Conservation (phyloP, 2,329 filamentous ascomycete species). For the Lasiodiplodia hormozganensis region DNA sequence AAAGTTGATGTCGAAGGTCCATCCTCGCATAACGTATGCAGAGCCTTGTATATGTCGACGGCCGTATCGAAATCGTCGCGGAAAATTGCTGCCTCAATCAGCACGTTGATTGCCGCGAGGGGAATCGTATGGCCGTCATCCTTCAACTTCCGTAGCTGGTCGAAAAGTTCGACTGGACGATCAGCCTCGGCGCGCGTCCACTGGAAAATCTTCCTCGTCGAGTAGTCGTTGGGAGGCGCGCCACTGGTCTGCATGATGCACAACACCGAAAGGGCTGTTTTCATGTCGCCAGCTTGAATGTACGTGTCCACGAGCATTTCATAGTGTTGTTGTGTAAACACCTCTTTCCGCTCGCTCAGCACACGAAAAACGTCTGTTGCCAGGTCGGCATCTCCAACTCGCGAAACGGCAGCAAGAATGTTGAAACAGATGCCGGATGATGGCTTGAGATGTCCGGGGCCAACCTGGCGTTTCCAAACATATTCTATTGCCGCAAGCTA, state of each 20-base stretch:
- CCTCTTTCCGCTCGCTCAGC: conserved; percentile 64
- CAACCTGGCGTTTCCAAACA: conserved; percentile 74
- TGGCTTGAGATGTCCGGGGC: conserved; percentile 65
- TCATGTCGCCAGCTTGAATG: conserved; percentile 64
- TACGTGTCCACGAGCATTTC: conserved; percentile 80
- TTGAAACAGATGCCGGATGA: conserved; percentile 70
- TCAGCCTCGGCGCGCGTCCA: conserved; percentile 56
- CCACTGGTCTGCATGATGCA: conserved; percentile 75
- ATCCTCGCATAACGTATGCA: conserved; percentile 58
- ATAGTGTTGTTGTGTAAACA: conserved; percentile 74
- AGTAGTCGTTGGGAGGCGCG: conserved; percentile 62
- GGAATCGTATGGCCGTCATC: conserved; percentile 58
- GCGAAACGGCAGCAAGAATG: conserved; percentile 74
- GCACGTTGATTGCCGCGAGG: conserved; percentile 57
- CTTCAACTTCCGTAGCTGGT: conserved; percentile 63
- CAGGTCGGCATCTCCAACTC: conserved; percentile 70
- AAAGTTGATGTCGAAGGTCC: conserved; percentile 63
- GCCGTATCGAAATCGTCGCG: conserved; percentile 57
- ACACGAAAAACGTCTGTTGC: conserved; percentile 74
- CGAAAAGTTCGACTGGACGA: conserved; percentile 61
- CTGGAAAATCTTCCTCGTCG: conserved; percentile 68
- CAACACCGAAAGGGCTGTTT: conserved; percentile 71
- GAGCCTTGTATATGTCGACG: conserved; percentile 66
- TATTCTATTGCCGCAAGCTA: conserved; percentile 70
- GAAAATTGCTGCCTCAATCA: conserved; percentile 60